Base-by-base conservation (phyloP, 306 rosid species). In the Begonia masoniana region DNA sequence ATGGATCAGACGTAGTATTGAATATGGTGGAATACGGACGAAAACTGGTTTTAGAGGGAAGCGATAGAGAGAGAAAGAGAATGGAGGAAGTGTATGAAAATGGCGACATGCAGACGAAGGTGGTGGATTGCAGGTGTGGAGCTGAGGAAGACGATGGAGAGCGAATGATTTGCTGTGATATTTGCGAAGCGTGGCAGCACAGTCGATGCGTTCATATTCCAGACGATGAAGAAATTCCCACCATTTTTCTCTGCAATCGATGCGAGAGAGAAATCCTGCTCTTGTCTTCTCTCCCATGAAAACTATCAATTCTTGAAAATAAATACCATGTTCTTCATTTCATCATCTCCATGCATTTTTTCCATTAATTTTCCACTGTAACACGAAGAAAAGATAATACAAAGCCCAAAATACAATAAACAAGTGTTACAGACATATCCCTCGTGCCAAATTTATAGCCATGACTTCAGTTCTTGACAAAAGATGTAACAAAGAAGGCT, bases 141-240 rank as follows among this genome's bases (percentile, higher is more conserved):
- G 94, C 97, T 5, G 67, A 66, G 12, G 95, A 82, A 51, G 97
- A 88, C 55, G 95, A 85, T 47, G 97, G 97, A 4, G 95, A 88
- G 69, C 76, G 94, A 55, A 88, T 88, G 95, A 89, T 88, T 57
- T 76, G 86, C 9, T 88, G 97, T 35, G 95, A 85, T 55, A 78
- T 85, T 47, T 88, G 97, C 46, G 89, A 82, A 62, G 84, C 82
- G 19, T 88, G 97, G 97, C 87, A 82, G 71, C 91, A 85, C 67
- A 85, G 87, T 13, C 69, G 87, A 13, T 85, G 95, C 53, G 49
- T 76, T 73, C 55, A 82, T 7, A 76, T 89, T 55, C 91, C 87
- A 4, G 66, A 82, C 69, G 69, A 79, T 56, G 80, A 80, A 61
- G 68, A 80, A 59, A 60, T 74, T 58, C 95, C 97, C 49, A 76